Conservation (phyloP, 2,329 filamentous ascomycete genomes). For the Lasiodiplodia gonubiensis region DNA sequence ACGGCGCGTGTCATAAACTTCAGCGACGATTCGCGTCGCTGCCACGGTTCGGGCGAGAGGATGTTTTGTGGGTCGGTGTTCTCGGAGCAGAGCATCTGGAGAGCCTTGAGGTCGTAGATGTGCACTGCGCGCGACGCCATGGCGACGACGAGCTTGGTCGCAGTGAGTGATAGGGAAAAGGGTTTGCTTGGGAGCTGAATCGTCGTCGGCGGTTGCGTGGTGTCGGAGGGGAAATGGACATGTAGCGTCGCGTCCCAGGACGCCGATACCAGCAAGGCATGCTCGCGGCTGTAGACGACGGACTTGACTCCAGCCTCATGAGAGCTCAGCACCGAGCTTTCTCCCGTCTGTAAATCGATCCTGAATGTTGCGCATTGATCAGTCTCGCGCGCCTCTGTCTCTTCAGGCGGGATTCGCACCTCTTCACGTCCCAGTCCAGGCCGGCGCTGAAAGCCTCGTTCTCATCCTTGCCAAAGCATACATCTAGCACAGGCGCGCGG, state of each 20-base stretch:
- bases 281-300: slow-evolving; percentile 78
- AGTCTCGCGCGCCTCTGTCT: background rate
- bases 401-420: slow-evolving; percentile 53
- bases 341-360: slow-evolving; percentile 74
- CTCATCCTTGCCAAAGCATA: slow-evolving; percentile 85
- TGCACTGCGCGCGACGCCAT: slow-evolving; percentile 94
- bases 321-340: slow-evolving; percentile 75
- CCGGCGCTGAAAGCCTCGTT: slow-evolving; percentile 85
- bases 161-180: slow-evolving; percentile 78
- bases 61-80: slow-evolving; percentile 49
- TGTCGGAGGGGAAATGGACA: slow-evolving; percentile 70
- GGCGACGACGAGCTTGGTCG: slow-evolving; percentile 88
- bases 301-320: slow-evolving; percentile 81
- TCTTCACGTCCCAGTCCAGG: slow-evolving; percentile 84
- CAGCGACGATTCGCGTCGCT: slow-evolving; percentile 88
- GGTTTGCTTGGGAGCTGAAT: slow-evolving; percentile 83
- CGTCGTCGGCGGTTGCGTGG: slow-evolving; percentile 62
- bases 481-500: slow-evolving; percentile 84
- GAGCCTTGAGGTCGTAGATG: slow-evolving; percentile 84
- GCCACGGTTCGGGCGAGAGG: slow-evolving; percentile 77
- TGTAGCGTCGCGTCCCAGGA: slow-evolving; percentile 95
- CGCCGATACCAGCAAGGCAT: slow-evolving; percentile 81
- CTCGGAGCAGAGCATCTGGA: slow-evolving; percentile 63
- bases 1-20: slow-evolving; percentile 96
- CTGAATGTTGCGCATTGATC: slow-evolving; percentile 42